These are phyloP conservation scores for Scenedesmus sp. DNA, from an alignment of 163 green algal genomes.

Conservation along the genomic window DNA sequence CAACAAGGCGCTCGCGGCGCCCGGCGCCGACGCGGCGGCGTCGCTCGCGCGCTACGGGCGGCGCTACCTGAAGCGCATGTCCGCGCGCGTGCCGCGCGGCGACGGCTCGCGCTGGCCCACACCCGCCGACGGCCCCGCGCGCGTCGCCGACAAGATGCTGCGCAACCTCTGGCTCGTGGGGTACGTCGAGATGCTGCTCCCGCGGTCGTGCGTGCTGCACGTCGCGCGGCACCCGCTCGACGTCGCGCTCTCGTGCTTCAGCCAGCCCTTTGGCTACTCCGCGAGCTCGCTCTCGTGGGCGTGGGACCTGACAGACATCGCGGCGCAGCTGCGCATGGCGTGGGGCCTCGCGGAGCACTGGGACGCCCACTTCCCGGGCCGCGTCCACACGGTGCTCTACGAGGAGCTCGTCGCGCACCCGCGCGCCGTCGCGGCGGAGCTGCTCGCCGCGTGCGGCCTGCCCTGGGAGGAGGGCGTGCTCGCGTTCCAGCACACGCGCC, in stretches of 20 bases:
- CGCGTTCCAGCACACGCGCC: conserved; percentile 57
- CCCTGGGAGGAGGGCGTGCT: conserved; percentile 63
- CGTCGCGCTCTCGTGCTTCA: conserved; percentile 72
- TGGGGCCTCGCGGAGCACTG: conserved; percentile 66
- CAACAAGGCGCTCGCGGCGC: too few species aligned
- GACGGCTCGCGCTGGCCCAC: neutral
- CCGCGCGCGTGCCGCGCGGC: conserved; percentile 35
- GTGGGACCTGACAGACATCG: conserved; percentile 64
- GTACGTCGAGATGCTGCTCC: conserved; percentile 82
- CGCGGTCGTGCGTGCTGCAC: conserved; percentile 70
- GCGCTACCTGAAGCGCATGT: conserved; percentile 66
- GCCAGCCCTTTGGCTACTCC: conserved; percentile 79
- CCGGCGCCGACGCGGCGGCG: conserved; percentile 22
- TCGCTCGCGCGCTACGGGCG: conserved; percentile 7
- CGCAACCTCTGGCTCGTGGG: conserved; percentile 79
- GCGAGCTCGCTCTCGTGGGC: conserved; percentile 63
- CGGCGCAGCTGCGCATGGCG: conserved; percentile 42
- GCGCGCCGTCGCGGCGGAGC: conserved; percentile 20
- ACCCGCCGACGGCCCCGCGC: conserved; percentile 11
- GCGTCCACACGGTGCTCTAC: conserved; percentile 52
- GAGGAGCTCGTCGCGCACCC: conserved; percentile 61
- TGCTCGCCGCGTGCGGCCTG: conserved; percentile 64
- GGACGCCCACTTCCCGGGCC: conserved; percentile 62
- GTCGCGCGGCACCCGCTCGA: conserved; percentile 78
- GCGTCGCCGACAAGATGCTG: conserved; percentile 90